Evolutionary conservation across 805 yeast genomes (phyloP), one percentile per base, ranked within the genome.

Genomic region (Yarrowia divulgata): DNA sequence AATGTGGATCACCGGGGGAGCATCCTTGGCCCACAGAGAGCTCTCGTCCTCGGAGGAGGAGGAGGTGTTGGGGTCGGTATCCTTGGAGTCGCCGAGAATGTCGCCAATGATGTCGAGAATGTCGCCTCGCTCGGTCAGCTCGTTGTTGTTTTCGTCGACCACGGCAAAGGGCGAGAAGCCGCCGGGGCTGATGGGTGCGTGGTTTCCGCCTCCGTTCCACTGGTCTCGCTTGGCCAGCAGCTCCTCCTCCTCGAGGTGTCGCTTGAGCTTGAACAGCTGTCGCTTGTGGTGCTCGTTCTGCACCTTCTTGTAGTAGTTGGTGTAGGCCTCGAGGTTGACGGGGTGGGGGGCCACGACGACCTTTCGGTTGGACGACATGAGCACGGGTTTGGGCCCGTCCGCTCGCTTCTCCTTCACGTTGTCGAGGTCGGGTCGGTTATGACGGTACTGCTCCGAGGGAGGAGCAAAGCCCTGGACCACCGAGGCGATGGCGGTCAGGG

Each of bases 201-300:
- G 37, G 62, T 40, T 16, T 19, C 37, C 45, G 10, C 62, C 62
- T 6, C 62, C 62, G 62, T 40, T 42, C 48, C 37, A 40, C 23
- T 43, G 8, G 40, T 43, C 66, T 34, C 66, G 50, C 52, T 60
- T 60, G 34, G n/a, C 50, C 18, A 60, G 66, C 52, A 45, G 52
- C 42, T 60, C 66, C 52, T 60, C 66, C 14, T 32, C 16, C 42
- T 60, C 52, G 43, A 60, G 66, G 52, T 60, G 66, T 43, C 66
- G 66, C 52, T 60, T 60, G 52, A 60, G 66, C 66, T 60, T 60
- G 52, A 60, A 60, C 42, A 60, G 42, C 66, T 60, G 50, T 13
- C 50, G 66, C 42, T 60, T 60, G 66, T 60, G 66, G 66, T 60
- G 50, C 52, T 60, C 66, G 66, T 60, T 60, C 66, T 60, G 52